Percentiles rank a stretch among this genome's conserved stretches.
Evolutionary conservation across 306 rosid species (phyloP).

Genomic region (Urtica urens): DNA sequence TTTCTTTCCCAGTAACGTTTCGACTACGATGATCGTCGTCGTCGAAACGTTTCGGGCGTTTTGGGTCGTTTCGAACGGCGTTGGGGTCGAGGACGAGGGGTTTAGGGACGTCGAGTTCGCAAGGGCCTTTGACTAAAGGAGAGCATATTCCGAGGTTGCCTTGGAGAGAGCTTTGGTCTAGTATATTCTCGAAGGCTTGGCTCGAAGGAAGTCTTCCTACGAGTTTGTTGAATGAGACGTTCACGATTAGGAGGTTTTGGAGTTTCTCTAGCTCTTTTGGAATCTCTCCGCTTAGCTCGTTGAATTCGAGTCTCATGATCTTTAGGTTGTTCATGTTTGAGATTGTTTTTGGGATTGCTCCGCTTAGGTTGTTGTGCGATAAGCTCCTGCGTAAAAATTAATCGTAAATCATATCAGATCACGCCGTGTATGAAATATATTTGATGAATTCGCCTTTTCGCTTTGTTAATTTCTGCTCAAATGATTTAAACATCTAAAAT

Average conservation of each 20-base stretch:
- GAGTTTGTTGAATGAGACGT: conserved; percentile 70
- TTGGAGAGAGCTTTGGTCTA: conserved; percentile 75
- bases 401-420: conserved; percentile 5
- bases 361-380: conserved; percentile 65
- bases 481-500: too few relatives aligned
- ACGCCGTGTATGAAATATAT: too few relatives aligned
- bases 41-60: conserved; percentile 25
- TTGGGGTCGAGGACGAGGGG: conserved; percentile 88
- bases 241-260: conserved; percentile 68
- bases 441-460: too few relatives aligned
- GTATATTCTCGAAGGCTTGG: conserved; percentile 51
- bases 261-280: conserved; percentile 79
- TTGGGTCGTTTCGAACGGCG: conserved; percentile 31
- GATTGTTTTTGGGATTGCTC: conserved; percentile 58
- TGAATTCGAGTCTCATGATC: conserved; percentile 65
- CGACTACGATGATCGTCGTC: conserved; percentile 22
- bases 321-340: conserved; percentile 55
- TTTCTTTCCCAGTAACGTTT: too few relatives aligned
- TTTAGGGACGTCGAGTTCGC: conserved; percentile 73
- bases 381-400: conserved; percentile 49
- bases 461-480: too few relatives aligned
- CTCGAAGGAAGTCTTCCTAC: conserved; percentile 76
- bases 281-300: conserved; percentile 77
- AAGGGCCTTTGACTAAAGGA: conserved; percentile 79
- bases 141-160: conserved; percentile 88